Percentiles rank a stretch among this genome's conserved stretches.
Conservation (phyloP, 495 filamentous ascomycete genomes). For the Cenococcum geophilum region DNA sequence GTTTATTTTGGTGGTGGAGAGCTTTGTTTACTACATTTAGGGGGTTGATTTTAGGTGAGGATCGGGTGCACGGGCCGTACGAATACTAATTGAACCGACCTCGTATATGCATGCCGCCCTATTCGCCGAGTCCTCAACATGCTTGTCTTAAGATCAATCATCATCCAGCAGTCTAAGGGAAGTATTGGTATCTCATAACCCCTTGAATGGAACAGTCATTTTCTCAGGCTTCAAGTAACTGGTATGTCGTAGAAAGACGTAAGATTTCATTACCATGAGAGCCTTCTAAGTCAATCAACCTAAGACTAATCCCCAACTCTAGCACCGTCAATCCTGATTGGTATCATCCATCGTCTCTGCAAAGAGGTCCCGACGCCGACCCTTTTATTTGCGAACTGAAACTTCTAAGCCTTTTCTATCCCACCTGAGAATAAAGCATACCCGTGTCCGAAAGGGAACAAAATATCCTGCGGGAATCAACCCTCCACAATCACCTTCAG, state of each 20-base stretch:
- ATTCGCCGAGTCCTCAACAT: too few species aligned
- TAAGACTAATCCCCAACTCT: not conserved
- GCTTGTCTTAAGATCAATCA: too few species aligned
- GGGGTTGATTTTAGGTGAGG: not conserved
- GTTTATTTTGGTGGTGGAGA: not conserved
- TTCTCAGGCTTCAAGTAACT: too few species aligned
- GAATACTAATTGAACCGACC: too few species aligned
- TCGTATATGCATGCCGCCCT: too few species aligned
- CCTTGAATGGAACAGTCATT: too few species aligned
- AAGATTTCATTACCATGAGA: not conserved
- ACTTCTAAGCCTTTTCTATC: not conserved
- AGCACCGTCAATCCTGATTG: not conserved
- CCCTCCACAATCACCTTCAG: conserved; percentile 32
- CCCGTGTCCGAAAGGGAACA: not conserved
- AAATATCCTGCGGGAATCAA: conserved; percentile 6
- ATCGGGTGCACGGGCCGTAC: too few species aligned
- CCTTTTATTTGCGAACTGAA: not conserved
- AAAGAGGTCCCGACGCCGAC: not conserved
- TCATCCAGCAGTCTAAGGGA: too few species aligned
- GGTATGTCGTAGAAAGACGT: too few species aligned
- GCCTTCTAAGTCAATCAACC: not conserved
- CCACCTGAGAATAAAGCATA: not conserved
- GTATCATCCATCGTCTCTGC: not conserved
- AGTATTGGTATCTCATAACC: too few species aligned
- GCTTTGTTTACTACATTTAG: not conserved